Base-by-base conservation (phyloP, 225 moss, liverwort and hornwort genomes). In the Ulota crispa region DNA sequence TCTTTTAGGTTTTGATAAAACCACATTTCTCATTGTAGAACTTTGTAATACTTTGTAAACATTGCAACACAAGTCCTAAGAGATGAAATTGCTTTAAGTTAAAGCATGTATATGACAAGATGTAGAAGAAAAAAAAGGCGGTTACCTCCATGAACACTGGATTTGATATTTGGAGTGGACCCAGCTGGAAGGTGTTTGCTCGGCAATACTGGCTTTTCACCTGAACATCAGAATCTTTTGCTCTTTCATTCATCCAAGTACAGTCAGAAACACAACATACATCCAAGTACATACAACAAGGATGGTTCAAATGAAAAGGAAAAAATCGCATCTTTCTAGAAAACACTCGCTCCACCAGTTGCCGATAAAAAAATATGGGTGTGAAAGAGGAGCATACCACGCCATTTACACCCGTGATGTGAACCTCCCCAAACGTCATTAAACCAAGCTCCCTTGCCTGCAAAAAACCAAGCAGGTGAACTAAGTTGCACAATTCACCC, bases 141-240 rank as follows among this genome's bases (percentile, higher is more conserved):
- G 20, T 70, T 81, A 97, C 97, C 97, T 98, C 98, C 92, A 93
- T 91, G 79, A 95, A 98, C 26, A 94, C 73, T 24, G 98, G 98
- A 75, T 93, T 94, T 32, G 81, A 78, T 50, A 98, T 94, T 36
- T 79, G 94, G 77, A 98, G 84, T 57, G 92, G 95, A 43, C 98
- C 95, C 76, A 98, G 85, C 85, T 94, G 87, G 68, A 98, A 93
- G 53, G 90, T 92, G 64, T 84, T 81, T 10, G 92, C 92, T 30
- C 98, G 92, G 66, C 92, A 87, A 62, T 88, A 95, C 32, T 86
- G 92, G 55, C 92, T 93, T 75, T 87, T 93, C 32, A 91, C 93
- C 95, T 98, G 92, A 81, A 91, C 18, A 86, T 16, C 32, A 77
- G 6, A 67, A 79, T 14, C 34, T 7, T 20, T 68, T 47, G 36